Evolutionary conservation across 345 rosid species (phyloP), one percentile per base, ranked within the genome.

Genomic region (Rhizophora mangle): DNA sequence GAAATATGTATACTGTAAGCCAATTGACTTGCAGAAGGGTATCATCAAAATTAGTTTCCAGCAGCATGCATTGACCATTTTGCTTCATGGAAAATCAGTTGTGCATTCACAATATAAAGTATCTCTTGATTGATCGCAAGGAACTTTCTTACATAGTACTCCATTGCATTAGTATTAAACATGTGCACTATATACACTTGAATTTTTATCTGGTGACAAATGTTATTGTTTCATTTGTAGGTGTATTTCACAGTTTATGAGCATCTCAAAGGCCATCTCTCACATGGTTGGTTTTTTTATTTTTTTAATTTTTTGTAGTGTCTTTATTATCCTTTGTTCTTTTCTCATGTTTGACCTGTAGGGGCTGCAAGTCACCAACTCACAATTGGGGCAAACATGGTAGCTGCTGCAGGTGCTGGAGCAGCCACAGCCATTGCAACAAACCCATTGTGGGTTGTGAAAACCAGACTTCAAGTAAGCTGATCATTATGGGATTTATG

Each of bases 351-450:
- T 69, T 11, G 60, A 22, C 60, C 64, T 74, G 72, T 61, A 92
- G 99, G 80, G 68, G 85, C 85, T 66, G 68, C 69, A 39, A 57
- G 64, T 62, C 62, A 64, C 60, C 83, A 81, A 68, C 93, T 95
- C 62, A 70, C 89, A 52, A 51, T 91, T 34, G 90, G 98, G 20
- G 84, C 87, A 78, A 88, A 92, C 75, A 80, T 95, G 88, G 64
- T 92, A 74, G 99, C 96, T 70, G 99, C 99, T 71, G 96, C 94
- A 26, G 88, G 96, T 21, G 98, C 99, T 62, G 98, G 99, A 68
- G 93, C 88, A 75, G 88, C 97, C 70, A 95, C 99, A 31, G 79
- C 96, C 68, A 76, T 86, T 61, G 78, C 82, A 57, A 95, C 98
- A 43, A 95, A 90, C 77, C 99, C 98, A 53, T 81, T 95, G 68